These are phyloP conservation scores for Secale cereale DNA, from an alignment of 176 grass and related monocot species.

Conservation along the genomic window DNA sequence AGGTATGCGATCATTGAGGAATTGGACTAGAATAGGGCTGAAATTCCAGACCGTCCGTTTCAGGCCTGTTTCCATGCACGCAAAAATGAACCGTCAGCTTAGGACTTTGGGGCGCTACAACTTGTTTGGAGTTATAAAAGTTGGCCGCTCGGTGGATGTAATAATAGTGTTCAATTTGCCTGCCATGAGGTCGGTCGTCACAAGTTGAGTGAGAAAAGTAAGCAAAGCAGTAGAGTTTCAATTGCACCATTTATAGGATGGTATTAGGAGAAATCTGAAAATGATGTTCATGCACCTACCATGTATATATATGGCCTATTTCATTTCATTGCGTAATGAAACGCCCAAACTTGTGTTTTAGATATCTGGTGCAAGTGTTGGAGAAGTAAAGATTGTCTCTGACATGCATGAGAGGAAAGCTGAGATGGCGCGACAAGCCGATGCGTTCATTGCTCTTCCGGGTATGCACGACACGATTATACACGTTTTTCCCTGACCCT, in stretches of 20 bases:
- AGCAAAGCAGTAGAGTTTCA: background rate
- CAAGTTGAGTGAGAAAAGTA: conserved; percentile 18
- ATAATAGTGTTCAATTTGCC: conserved; percentile 30
- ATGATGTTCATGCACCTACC: background rate
- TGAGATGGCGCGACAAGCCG: conserved; percentile 78
- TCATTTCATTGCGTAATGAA: background rate
- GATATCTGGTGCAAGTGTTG: conserved; percentile 93
- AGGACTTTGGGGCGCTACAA: conserved; percentile 23
- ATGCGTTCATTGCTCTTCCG: conserved; percentile 95
- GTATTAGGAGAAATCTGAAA: background rate
- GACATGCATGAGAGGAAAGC: conserved; percentile 99
- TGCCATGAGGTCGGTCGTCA: conserved; percentile 14
- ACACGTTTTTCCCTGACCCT: background rate
- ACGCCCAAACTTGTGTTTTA: background rate
- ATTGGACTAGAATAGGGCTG: conserved; percentile 21
- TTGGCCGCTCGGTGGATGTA: conserved; percentile 19
- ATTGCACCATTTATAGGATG: background rate
- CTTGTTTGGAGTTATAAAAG: conserved; percentile 37
- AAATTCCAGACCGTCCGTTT: background rate
- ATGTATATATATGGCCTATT: background rate
- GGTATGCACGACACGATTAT: conserved; percentile 40
- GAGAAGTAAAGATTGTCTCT: conserved; percentile 66
- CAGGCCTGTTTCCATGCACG: background rate
- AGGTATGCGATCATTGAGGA: conserved; percentile 2
- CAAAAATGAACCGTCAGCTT: conserved; percentile 6